These are phyloP conservation scores for Ophiostoma australiae DNA, from an alignment of 2,329 filamentous ascomycete species.

Conservation along the genomic window DNA sequence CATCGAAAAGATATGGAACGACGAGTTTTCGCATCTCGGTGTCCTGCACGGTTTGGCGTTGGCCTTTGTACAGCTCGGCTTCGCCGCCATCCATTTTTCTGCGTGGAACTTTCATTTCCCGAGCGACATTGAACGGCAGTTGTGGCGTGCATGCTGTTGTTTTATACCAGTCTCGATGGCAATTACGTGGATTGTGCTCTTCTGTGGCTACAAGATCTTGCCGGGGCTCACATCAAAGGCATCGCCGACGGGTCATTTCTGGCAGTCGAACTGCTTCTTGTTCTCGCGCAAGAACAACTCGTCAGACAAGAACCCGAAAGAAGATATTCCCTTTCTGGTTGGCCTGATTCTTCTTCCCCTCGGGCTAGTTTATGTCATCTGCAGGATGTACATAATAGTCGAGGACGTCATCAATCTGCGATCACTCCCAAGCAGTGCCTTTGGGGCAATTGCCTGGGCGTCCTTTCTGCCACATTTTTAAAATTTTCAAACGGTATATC, in stretches of 20 bases:
- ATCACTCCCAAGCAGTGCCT: not conserved
- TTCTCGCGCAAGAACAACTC: not conserved
- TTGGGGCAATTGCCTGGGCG: not conserved
- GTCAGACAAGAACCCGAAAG: not conserved
- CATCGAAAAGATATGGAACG: conserved; percentile 18
- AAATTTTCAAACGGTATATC: not conserved
- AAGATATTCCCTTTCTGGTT: not conserved
- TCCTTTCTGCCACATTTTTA: conserved; percentile 11
- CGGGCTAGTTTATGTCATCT: not conserved
- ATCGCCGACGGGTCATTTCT: not conserved
- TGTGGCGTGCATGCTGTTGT: not conserved
- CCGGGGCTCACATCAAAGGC: not conserved
- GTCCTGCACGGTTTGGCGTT: not conserved
- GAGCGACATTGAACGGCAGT: not conserved
- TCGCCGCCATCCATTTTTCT: conserved; percentile 11
- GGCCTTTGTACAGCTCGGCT: conserved; percentile 18
- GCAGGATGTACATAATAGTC: not conserved
- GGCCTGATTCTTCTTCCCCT: not conserved
- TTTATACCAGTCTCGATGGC: not conserved
- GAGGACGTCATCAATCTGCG: conserved; percentile 1
- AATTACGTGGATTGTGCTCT: not conserved
- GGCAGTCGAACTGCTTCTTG: not conserved
- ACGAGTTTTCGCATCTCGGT: conserved; percentile 9
- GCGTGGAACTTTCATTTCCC: conserved; percentile 18
- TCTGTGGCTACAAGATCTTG: not conserved